These are phyloP conservation scores for Botryotinia calthae DNA, from an alignment of 2,329 filamentous ascomycete genomes.

Conservation along the genomic window DNA sequence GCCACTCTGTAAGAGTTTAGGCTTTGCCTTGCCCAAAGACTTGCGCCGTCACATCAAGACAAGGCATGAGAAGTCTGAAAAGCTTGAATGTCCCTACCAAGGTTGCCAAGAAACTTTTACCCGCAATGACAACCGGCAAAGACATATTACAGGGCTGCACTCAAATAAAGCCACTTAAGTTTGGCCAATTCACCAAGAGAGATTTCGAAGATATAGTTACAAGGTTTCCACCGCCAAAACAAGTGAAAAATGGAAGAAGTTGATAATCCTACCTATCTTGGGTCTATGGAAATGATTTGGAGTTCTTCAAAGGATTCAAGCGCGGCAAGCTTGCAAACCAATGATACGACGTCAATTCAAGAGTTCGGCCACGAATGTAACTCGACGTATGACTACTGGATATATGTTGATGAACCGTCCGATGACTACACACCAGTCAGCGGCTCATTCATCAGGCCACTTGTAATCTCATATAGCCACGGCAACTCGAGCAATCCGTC, in stretches of 20 bases:
- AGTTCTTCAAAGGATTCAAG: not conserved
- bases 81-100: not conserved
- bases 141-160: not conserved
- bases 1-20: not conserved
- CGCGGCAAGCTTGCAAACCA: not conserved
- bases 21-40: not conserved
- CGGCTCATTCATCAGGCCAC: not conserved
- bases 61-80: not conserved
- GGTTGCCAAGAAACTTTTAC: not conserved
- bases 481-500: not conserved
- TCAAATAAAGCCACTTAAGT: not conserved
- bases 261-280: not conserved
- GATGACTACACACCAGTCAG: not conserved
- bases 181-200: not conserved
- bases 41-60: not conserved
- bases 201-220: not conserved
- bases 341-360: not conserved
- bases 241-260: not conserved
- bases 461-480: not conserved
- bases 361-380: too few relatives aligned
- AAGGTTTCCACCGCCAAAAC: not conserved
- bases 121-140: not conserved
- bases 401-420: not conserved
- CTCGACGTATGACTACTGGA: too few relatives aligned
- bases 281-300: not conserved